Evolutionary conservation across 306 rosid genomes (phyloP), one percentile per base, ranked within the genome.

Genomic region (Glycine latifolia): DNA sequence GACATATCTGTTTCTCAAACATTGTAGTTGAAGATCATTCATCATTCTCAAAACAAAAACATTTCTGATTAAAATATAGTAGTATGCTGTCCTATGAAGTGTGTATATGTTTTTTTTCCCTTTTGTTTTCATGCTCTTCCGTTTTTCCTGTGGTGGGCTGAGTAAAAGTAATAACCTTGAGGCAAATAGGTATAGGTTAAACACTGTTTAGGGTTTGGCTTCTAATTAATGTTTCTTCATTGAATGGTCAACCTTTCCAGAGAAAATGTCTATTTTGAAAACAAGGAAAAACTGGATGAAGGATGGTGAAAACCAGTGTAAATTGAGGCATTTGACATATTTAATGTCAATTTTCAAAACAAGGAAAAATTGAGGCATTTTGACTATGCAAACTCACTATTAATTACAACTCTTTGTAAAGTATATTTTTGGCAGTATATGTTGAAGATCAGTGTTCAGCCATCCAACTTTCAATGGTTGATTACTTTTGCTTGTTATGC

Each of bases 401-500:
- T 49, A 13, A 13, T 67, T 15, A 15, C 69, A 66, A 15, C 58
- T n/a, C 31, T 26, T 39, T 31, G 59, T 37, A 20, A 35, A 49
- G 12, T 58, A 10, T 12, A 4, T 41, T 59, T 59, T 59, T 71
- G 14, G 5, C 77, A 59, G 10, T 52, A 55, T 58, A 31, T 26
- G 31, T 26, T 26, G 1, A 26, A 26, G 31, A 26, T 26, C 31
- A 26, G 31, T 26, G 31, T 26, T 26, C 31, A 6, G 37, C 48
- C 37, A 67, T 81, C 44, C 54, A n/a, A 44, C 63, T 71, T 71
- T 70, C 73, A 54, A 59, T 71, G 35, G 12, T 61, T 15, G 50
- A 47, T 44, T 71, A 16, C 9, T 39, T 59, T 26, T 65, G 68
- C 12, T 31, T 71, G 80, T 63, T 63, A 43, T 83, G 82, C 77